A percentile compares a stretch with the other conserved stretches of the same genome.
These are phyloP conservation scores for Rhodosporidiobolus sp. DNA, from an alignment of 768 basidiomycete species.

Conservation along the genomic window DNA sequence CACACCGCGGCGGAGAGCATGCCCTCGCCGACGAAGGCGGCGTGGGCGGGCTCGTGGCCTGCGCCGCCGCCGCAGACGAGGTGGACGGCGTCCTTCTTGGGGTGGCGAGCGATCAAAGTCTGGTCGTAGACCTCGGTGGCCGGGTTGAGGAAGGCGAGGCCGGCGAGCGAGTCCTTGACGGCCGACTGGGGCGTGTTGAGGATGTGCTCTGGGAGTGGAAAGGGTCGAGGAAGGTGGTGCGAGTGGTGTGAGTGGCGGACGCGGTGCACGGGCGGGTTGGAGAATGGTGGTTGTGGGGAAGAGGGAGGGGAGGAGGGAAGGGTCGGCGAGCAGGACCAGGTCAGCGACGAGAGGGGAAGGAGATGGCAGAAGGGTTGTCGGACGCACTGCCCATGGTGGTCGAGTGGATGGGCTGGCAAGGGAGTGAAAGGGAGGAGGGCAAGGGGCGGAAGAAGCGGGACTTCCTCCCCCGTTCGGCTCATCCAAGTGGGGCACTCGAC, in stretches of 20 bases:
- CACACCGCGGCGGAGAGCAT: slow-evolving; percentile 80
- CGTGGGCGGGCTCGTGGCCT: slow-evolving; percentile 86
- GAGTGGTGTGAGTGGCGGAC: not conserved
- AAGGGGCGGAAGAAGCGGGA: too few species aligned
- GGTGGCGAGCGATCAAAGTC: slow-evolving; percentile 19
- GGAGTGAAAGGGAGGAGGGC: too few species aligned
- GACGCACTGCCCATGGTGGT: slow-evolving; percentile 13
- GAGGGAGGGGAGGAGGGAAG: not conserved
- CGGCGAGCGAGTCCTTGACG: slow-evolving; percentile 73
- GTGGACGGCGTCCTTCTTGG: slow-evolving; percentile 55
- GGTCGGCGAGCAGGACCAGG: not conserved
- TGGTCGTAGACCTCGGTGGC: slow-evolving; percentile 14
- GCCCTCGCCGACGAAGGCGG: slow-evolving; percentile 81
- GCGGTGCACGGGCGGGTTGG: too few species aligned
- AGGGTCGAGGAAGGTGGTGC: not conserved
- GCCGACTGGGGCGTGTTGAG: slow-evolving; percentile 67
- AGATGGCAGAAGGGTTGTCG: not conserved
- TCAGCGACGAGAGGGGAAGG: not conserved
- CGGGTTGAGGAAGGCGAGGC: slow-evolving; percentile 64
- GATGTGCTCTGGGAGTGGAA: slow-evolving; percentile 63
- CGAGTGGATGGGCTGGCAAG: not conserved
- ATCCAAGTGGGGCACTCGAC: too few species aligned
- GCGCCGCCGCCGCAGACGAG: slow-evolving; percentile 75
- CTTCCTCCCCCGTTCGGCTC: too few species aligned
- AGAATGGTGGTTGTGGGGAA: too few species aligned